A percentile compares a stretch with the other conserved stretches of the same genome.
phyloP scores from a whole-genome alignment of 1,284 basidiomycete genomes.

The Apiotrichum laibachii region DNA sequence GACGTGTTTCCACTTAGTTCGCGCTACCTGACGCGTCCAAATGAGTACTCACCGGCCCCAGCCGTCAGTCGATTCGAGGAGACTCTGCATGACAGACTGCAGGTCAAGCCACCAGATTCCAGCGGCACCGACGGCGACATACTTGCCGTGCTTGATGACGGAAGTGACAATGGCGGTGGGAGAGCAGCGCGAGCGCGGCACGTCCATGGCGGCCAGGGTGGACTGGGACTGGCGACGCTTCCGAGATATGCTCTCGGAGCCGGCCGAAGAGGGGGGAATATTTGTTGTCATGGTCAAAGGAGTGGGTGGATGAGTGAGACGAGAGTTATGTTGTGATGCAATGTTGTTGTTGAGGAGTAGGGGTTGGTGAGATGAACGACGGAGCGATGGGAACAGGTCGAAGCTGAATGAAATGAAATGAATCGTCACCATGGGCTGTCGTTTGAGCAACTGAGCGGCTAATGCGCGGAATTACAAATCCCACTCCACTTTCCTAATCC shows the following conservation, averaged over 20 bases:
- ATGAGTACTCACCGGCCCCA: slow-evolving; percentile 25
- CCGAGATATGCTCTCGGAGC: not conserved
- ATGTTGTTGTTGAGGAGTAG: not conserved
- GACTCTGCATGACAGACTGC: slow-evolving; percentile 16
- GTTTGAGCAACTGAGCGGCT: too few species aligned
- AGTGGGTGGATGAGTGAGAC: not conserved
- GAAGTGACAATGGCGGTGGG: not conserved
- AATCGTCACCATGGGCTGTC: too few species aligned
- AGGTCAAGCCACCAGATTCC: slow-evolving; percentile 46
- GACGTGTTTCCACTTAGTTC: too few species aligned
- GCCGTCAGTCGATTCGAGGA: slow-evolving; percentile 22
- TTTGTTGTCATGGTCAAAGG: not conserved
- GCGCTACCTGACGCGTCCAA: not conserved
- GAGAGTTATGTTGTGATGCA: not conserved
- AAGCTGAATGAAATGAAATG: too few species aligned
- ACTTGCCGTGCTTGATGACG: slow-evolving; percentile 48
- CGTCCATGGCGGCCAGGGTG: slow-evolving; percentile 3
- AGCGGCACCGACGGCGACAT: slow-evolving; percentile 36
- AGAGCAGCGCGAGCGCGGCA: not conserved
- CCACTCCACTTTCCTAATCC: too few species aligned
- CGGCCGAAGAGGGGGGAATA: not conserved
- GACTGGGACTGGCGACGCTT: slow-evolving; percentile 9
- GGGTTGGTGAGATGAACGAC: too few species aligned
- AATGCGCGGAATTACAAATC: too few species aligned
- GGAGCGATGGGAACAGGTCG: too few species aligned